A percentile compares a stretch with the other conserved stretches of the same genome.
Conservation (phyloP, 257 asterid species). For the Nicotiana noctiflora region DNA sequence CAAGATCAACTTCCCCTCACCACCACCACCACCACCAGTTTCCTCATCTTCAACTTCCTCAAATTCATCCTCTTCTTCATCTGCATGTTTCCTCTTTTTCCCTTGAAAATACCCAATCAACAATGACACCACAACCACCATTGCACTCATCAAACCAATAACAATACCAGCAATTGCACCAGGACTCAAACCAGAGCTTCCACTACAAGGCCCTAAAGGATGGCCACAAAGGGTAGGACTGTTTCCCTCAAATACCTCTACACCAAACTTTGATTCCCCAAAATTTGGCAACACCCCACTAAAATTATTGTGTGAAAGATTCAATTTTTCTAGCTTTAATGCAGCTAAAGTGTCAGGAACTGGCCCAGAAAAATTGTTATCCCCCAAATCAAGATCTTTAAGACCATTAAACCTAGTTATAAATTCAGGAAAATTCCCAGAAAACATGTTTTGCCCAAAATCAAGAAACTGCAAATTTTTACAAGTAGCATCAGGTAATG, state of each 20-base stretch:
- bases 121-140: slow-evolving; percentile 71
- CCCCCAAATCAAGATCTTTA: slow-evolving; percentile 68
- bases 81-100: slow-evolving; percentile 51
- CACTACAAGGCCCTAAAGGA: slow-evolving; percentile 50
- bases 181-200: slow-evolving; percentile 63
- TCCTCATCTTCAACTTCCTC: slow-evolving; percentile 66
- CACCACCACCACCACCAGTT: slow-evolving; percentile 46
- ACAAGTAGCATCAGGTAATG: slow-evolving; percentile 69
- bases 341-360: slow-evolving; percentile 52
- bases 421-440: slow-evolving; percentile 72
- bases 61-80: slow-evolving; percentile 60
- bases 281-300: slow-evolving; percentile 80
- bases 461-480: slow-evolving; percentile 62
- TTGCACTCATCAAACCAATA: slow-evolving; percentile 78
- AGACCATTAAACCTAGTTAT: slow-evolving; percentile 47
- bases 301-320: slow-evolving; percentile 88
- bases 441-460: slow-evolving; percentile 62
- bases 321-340: slow-evolving; percentile 58
- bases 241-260: slow-evolving; percentile 72
- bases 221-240: slow-evolving; percentile 74
- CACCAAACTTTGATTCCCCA: slow-evolving; percentile 60
- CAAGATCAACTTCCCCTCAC: slow-evolving; percentile 80
- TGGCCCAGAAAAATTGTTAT: slow-evolving; percentile 52
- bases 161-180: slow-evolving; percentile 93
- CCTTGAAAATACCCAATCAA: slow-evolving; percentile 86